Conservation (phyloP, 305 asterid genomes). For the Fraxinus albicans region DNA sequence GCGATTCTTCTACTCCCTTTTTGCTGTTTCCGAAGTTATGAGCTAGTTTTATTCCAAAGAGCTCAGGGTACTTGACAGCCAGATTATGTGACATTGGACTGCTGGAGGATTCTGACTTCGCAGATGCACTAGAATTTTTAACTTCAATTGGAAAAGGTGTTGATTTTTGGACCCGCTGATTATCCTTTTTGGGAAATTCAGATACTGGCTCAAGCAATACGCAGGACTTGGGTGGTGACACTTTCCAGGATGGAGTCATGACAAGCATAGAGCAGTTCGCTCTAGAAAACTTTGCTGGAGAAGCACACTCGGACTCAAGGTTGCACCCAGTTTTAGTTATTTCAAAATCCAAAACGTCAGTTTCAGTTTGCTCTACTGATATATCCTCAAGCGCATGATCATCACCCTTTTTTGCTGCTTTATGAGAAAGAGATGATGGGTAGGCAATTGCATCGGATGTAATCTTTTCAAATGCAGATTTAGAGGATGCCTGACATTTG, state of each 20-base stretch:
- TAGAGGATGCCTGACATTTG: constrained; percentile 32
- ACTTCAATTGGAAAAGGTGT: constrained; percentile 60
- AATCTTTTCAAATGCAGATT: constrained; percentile 28
- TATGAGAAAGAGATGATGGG: constrained; percentile 21
- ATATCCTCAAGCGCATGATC: not conserved
- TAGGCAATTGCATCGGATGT: constrained; percentile 23
- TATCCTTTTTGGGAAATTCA: constrained; percentile 42
- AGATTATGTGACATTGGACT: constrained; percentile 39
- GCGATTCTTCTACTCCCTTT: constrained; percentile 57
- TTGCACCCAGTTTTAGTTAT: constrained; percentile 25
- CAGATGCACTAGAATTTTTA: constrained; percentile 34
- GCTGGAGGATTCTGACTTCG: constrained; percentile 60
- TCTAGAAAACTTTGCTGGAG: constrained; percentile 41
- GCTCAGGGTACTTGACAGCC: constrained; percentile 57
- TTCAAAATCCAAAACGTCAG: constrained; percentile 25
- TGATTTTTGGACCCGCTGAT: constrained; percentile 34
- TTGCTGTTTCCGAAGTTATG: constrained; percentile 35
- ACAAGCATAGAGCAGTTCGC: constrained; percentile 38
- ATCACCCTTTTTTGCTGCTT: not conserved
- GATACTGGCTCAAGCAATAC: constrained; percentile 72
- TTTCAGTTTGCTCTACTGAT: constrained; percentile 24
- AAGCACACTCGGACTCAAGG: constrained; percentile 30
- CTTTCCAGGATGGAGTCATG: constrained; percentile 76
- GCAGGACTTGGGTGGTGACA: constrained; percentile 88
- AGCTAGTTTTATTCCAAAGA: constrained; percentile 50